These are phyloP conservation scores for Melampsora abietis-canadensis DNA, from an alignment of 1,284 basidiomycete genomes.

Conservation along the genomic window DNA sequence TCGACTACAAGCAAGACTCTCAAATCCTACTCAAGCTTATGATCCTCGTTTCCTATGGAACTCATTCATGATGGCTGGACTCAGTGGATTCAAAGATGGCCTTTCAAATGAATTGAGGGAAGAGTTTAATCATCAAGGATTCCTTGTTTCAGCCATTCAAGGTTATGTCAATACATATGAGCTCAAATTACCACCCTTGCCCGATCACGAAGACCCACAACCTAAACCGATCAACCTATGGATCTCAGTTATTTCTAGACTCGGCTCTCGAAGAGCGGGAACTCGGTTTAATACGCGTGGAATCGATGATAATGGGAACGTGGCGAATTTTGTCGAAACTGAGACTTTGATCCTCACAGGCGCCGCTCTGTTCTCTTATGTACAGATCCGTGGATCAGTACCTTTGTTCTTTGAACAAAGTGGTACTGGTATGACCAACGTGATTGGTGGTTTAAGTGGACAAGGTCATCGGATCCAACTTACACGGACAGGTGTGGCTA, in stretches of 20 bases:
- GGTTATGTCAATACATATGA: slow-evolving; percentile 75
- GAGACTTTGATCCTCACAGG: slow-evolving; percentile 28
- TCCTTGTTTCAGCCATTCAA: slow-evolving; percentile 77
- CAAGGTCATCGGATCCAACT: slow-evolving; percentile 49
- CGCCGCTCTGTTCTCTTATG: slow-evolving; percentile 23
- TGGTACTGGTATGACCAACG: slow-evolving; percentile 62
- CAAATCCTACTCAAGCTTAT: slow-evolving; percentile 56
- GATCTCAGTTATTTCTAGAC: slow-evolving; percentile 74
- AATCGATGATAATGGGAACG: slow-evolving; percentile 94
- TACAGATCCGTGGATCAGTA: slow-evolving; percentile 26
- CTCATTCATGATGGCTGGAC: slow-evolving; percentile 64
- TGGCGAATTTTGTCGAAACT: slow-evolving; percentile 95
- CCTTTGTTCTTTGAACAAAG: slow-evolving; percentile 38
- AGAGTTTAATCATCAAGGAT: slow-evolving; percentile 53
- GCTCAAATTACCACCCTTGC: slow-evolving; percentile 69
- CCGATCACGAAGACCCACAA: slow-evolving; percentile 60
- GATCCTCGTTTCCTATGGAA: slow-evolving; percentile 51
- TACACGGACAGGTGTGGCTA: slow-evolving; percentile 50
- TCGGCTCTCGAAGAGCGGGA: slow-evolving; percentile 92
- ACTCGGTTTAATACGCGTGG: slow-evolving; percentile 96
- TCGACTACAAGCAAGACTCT: slow-evolving; percentile 66
- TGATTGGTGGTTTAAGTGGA: slow-evolving; percentile 50
- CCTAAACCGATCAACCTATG: slow-evolving; percentile 57
- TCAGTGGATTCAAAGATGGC: slow-evolving; percentile 51
- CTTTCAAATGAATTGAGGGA: slow-evolving; percentile 55